Base-by-base conservation (phyloP, 768 basidiomycete genomes). In the Termitomyces titanicus region DNA sequence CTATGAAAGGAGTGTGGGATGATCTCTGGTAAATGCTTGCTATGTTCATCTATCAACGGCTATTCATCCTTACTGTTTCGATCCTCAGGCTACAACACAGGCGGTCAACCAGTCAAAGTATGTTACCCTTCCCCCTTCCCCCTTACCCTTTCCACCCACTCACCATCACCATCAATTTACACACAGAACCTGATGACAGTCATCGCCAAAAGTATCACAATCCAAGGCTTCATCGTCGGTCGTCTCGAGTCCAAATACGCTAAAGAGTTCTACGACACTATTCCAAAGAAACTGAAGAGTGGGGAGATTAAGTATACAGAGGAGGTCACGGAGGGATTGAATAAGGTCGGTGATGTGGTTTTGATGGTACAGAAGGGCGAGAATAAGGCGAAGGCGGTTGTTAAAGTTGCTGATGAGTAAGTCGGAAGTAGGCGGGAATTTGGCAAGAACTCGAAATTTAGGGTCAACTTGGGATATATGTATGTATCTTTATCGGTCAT, bases 251-350 rank as follows among this genome's bases (percentile, higher is more conserved):
- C 63, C 7, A 77, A 78, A 59, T 74, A 77, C 63, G 43, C 51
- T 3, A 67, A 68, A 7, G 74, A 69, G 6, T 84, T 84, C 66
- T 74, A 73, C 48, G 63, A 64, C 10, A 69, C 64, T 5, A 50
- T 83, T 2, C 76, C 80, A 4, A 62, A 64, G 5, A 66, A 69
- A 40, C 59, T 84, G 31, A 75, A 72, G 3, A 70, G 64, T 3
- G 80, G 82, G 3, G 73, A 80, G 61, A 55, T 83, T 47, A 79
- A 78, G 63, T 72, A 76, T 45, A 66, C 58, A 8, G 83, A 84
- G 56, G 74, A 82, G 39, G 53, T 80, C 1, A 72, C 64, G 9
- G 63, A 65, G 6, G 82, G 82, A 2, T 65, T 84, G 34, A 78
- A 72, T 9, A 69, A 62, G 39, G 68, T 71, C 13, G 73, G 72